Evolutionary conservation across 805 yeast genomes (phyloP).

Genomic region (Dipodascopsis tothii): DNA sequence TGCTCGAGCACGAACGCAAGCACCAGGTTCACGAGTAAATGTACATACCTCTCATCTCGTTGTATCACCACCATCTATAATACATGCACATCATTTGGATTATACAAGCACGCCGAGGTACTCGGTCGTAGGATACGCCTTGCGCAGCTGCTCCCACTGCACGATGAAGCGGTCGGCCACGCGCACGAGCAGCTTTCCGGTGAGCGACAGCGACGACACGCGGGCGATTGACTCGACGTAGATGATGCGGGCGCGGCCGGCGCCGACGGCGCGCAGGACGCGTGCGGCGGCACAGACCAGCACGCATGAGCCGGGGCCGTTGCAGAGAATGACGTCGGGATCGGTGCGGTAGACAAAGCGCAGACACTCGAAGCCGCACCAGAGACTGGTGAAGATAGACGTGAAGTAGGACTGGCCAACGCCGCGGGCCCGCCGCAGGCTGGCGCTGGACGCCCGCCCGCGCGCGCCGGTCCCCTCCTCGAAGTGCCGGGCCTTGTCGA

Average conservation of each 20-base stretch:
- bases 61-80: too few species aligned
- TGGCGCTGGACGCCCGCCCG: slow-evolving; percentile 25
- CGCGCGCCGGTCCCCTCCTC: slow-evolving; percentile 17
- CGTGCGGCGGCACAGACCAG: slow-evolving; percentile 48
- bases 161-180: slow-evolving; percentile 73
- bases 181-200: slow-evolving; percentile 66
- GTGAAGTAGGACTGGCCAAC: slow-evolving; percentile 50
- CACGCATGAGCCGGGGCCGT: slow-evolving; percentile 81
- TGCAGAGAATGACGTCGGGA: slow-evolving; percentile 46
- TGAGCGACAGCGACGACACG: slow-evolving; percentile 62
- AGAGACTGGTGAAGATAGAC: slow-evolving; percentile 41
- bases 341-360: slow-evolving; percentile 24
- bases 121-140: slow-evolving; percentile 52
- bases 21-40: too few species aligned
- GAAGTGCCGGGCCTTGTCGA: slow-evolving; percentile 28
- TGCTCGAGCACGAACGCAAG: not conserved
- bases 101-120: slow-evolving; percentile 71
- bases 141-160: slow-evolving; percentile 70
- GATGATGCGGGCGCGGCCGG: slow-evolving; percentile 46
- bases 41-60: too few species aligned
- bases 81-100: slow-evolving; percentile 10
- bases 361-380: slow-evolving; percentile 33
- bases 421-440: slow-evolving; percentile 49
- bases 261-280: slow-evolving; percentile 1
- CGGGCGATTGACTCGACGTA: slow-evolving; percentile 86